phyloP scores from a whole-genome alignment of 352 stramenopile species.

The Globisporangium carolinianum region DNA sequence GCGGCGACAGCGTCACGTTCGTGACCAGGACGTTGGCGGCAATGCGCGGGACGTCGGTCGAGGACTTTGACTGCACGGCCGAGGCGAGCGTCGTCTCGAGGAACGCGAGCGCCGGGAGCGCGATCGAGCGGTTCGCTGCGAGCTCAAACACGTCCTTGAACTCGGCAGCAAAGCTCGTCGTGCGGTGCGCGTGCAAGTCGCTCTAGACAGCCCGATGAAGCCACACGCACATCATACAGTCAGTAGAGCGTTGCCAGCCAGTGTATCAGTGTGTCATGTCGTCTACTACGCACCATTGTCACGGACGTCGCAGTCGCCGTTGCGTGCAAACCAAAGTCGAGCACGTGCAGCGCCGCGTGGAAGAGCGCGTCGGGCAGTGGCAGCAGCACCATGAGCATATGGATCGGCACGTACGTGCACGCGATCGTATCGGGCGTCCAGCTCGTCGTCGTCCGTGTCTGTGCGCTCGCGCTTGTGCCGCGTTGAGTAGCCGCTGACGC shows the following conservation, averaged over 20 bases:
- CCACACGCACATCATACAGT: slow-evolving; percentile 4
- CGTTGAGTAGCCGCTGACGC: not conserved
- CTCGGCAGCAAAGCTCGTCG: slow-evolving; percentile 56
- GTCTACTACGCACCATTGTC: slow-evolving; percentile 24
- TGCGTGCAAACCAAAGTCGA: slow-evolving; percentile 55
- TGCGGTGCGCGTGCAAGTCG: slow-evolving; percentile 38
- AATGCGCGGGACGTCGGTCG: slow-evolving; percentile 17
- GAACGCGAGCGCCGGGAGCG: slow-evolving; percentile 40
- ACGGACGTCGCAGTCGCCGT: slow-evolving; percentile 28
- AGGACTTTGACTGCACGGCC: slow-evolving; percentile 9
- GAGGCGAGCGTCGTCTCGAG: slow-evolving; percentile 37
- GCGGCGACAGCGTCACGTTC: slow-evolving; percentile 32
- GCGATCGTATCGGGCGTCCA: slow-evolving; percentile 53
- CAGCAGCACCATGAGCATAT: slow-evolving; percentile 62
- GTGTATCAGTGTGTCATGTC: not conserved
- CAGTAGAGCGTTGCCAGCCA: not conserved
- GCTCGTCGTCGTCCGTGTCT: slow-evolving; percentile 5
- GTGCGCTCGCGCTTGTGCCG: not conserved
- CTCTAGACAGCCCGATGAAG: slow-evolving; percentile 9
- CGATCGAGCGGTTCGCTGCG: slow-evolving; percentile 29
- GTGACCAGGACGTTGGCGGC: slow-evolving; percentile 38
- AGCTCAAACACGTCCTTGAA: slow-evolving; percentile 78
- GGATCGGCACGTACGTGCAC: slow-evolving; percentile 51
- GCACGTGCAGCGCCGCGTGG: slow-evolving; percentile 33
- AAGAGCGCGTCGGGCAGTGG: slow-evolving; percentile 73